Conservation (phyloP, 129 eudicot genomes). For the Heracleum sosnowskyi region DNA sequence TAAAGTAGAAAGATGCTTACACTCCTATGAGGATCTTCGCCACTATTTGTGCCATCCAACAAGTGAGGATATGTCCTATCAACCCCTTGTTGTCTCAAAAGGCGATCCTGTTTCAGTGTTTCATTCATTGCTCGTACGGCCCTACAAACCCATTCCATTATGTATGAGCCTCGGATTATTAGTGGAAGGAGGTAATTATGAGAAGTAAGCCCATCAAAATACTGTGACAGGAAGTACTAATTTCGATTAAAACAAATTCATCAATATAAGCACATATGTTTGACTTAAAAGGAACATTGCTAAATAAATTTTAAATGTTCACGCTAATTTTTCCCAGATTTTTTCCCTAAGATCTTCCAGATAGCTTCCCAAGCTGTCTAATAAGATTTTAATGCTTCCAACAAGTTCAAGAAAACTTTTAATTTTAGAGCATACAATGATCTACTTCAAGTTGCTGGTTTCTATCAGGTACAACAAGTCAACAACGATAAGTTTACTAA, state of each 20-base stretch:
- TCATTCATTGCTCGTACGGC: slow-evolving; percentile 97
- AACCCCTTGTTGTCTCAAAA: slow-evolving; percentile 62
- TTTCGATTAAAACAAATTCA: neutral
- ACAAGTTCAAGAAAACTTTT: neutral
- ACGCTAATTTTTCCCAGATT: neutral
- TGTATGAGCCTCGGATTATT: neutral
- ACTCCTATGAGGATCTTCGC: slow-evolving; percentile 38
- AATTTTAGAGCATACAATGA: neutral
- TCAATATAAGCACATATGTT: neutral
- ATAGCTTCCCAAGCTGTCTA: neutral
- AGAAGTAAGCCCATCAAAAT: neutral
- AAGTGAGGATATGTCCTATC: slow-evolving; percentile 37
- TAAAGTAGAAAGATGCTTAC: slow-evolving; percentile 24
- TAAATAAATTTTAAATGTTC: neutral
- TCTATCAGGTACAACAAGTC: neutral
- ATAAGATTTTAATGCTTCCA: neutral
- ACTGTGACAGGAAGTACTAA: neutral
- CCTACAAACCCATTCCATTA: slow-evolving; percentile 33
- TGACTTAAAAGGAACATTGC: neutral
- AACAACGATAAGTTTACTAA: neutral
- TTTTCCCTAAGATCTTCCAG: neutral
- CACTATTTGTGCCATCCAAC: slow-evolving; percentile 25
- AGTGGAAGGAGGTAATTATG: neutral
- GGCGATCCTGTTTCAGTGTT: slow-evolving; percentile 79
- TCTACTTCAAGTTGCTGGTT: neutral